Evolutionary conservation across 495 filamentous ascomycete species (phyloP).

Genomic region (Elasticomyces elasticus): DNA sequence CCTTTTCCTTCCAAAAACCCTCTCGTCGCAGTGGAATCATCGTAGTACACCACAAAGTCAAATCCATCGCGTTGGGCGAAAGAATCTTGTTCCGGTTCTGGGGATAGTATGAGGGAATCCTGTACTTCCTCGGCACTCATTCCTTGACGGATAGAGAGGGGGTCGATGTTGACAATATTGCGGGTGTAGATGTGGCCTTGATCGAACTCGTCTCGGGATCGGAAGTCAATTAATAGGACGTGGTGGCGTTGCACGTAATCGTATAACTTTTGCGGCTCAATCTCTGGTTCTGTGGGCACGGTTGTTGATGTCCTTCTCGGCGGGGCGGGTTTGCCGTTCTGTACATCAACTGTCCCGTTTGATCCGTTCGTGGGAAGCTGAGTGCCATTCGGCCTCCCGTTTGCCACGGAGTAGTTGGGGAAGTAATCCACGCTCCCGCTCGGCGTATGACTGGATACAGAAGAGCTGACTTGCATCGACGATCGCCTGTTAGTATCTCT

Average conservation of each 20-base stretch:
- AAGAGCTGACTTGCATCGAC: constrained; percentile 2
- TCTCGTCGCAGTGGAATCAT: constrained; percentile 52
- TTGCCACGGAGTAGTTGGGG: constrained; percentile 7
- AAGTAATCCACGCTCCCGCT: constrained; percentile 28
- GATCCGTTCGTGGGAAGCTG: no score
- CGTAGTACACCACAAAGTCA: constrained; percentile 85
- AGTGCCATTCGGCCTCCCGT: no score
- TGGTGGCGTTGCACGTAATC: constrained; percentile 51
- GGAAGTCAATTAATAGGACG: constrained; percentile 77
- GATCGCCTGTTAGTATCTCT: neutral
- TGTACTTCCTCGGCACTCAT: constrained; percentile 79
- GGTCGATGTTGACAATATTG: constrained; percentile 82
- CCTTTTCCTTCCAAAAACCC: constrained; percentile 24
- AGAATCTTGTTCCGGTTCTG: constrained; percentile 58
- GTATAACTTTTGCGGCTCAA: constrained; percentile 56
- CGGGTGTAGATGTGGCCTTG: constrained; percentile 74
- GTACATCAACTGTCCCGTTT: neutral
- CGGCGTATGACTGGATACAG: constrained; percentile 21
- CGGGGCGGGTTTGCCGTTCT: neutral
- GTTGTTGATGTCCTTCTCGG: constrained; percentile 34
- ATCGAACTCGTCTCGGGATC: constrained; percentile 72
- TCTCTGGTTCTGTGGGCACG: constrained; percentile 50
- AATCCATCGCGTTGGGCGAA: constrained; percentile 71
- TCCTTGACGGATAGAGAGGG: constrained; percentile 60
- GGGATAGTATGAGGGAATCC: constrained; percentile 71